These are phyloP conservation scores for Lippia alba DNA, from an alignment of 305 asterid genomes.

Conservation along the genomic window DNA sequence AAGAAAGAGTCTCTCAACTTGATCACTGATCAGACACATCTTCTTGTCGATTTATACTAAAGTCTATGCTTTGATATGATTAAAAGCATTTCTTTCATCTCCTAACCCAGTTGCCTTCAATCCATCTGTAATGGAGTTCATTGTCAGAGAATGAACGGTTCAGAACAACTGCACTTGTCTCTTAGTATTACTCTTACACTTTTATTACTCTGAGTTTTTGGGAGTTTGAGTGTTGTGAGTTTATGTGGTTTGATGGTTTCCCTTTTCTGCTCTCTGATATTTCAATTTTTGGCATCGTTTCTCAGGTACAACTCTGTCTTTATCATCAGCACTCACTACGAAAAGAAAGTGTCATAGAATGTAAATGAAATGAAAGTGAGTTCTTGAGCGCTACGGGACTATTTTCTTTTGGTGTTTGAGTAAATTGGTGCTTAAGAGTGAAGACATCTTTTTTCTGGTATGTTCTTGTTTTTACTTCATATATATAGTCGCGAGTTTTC, in stretches of 20 bases:
- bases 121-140: neutral
- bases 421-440: neutral
- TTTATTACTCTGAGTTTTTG: neutral
- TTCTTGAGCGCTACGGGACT: neutral
- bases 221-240: neutral
- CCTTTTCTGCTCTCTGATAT: neutral
- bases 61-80: neutral
- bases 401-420: neutral
- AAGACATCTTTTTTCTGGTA: neutral
- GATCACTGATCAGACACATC: neutral
- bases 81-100: neutral
- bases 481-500: neutral
- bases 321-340: neutral
- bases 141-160: neutral
- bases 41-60: neutral
- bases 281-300: neutral
- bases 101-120: neutral
- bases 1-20: neutral
- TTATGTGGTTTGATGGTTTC: neutral
- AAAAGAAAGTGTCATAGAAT: neutral
- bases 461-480: neutral
- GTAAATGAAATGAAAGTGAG: no score
- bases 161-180: neutral
- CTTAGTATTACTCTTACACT: neutral
- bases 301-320: slow-evolving; percentile 5